Evolutionary conservation across 805 yeast species (phyloP).

Genomic region (Saccharomycopsis microspora): DNA sequence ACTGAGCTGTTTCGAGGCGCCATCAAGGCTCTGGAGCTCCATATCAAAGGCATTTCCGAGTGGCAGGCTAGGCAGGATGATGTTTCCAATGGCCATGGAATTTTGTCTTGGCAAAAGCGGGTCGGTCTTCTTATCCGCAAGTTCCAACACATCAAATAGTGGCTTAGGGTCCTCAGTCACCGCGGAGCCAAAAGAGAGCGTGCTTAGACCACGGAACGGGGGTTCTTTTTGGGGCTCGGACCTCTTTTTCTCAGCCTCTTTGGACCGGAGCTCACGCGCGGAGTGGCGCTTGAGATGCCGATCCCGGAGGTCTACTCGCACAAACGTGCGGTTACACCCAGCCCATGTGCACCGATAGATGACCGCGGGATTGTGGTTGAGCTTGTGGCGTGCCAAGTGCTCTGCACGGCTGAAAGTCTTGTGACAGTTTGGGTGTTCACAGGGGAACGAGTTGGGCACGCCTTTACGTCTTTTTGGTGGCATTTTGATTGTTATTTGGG

Average conservation of each 20-base stretch:
- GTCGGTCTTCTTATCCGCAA: too few relatives aligned
- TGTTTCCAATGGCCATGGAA: too few relatives aligned
- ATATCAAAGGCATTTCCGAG: too few relatives aligned
- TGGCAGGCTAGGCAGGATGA: too few relatives aligned
- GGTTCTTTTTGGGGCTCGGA: slow-evolving; percentile 17
- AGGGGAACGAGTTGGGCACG: slow-evolving; percentile 23
- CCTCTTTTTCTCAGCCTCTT: slow-evolving; percentile 15
- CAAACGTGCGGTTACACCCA: slow-evolving; percentile 49
- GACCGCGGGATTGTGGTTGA: slow-evolving; percentile 47
- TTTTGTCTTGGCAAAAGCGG: too few relatives aligned
- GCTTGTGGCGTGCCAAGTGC: slow-evolving; percentile 51
- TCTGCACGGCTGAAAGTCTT: slow-evolving; percentile 51
- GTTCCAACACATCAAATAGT: neutral
- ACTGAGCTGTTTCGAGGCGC: too few relatives aligned
- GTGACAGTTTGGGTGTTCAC: slow-evolving; percentile 38
- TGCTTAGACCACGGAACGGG: slow-evolving; percentile 13
- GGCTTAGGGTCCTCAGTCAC: neutral
- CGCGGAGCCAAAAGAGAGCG: slow-evolving; percentile 4
- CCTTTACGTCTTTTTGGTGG: slow-evolving; percentile 2
- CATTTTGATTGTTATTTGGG: too few relatives aligned
- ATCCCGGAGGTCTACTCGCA: slow-evolving; percentile 42
- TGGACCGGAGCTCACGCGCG: slow-evolving; percentile 20
- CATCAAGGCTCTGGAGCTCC: too few relatives aligned
- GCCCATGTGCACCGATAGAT: slow-evolving; percentile 41
- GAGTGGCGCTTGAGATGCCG: slow-evolving; percentile 37